Conservation (phyloP, 163 green algal species). For the Scenedesmus sp. region DNA sequence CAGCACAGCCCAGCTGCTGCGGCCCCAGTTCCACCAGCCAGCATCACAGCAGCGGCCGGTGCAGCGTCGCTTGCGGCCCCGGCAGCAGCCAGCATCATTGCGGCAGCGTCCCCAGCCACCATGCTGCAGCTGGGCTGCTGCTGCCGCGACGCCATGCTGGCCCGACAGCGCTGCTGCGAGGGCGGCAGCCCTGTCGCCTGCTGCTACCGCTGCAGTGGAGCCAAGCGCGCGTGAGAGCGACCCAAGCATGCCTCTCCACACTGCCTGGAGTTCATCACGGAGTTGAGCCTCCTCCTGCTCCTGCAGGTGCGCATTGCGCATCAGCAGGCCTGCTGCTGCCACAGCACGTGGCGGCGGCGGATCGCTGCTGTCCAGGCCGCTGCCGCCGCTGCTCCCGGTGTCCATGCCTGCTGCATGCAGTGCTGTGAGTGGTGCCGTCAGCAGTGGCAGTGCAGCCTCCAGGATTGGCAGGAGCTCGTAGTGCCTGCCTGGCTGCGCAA, state of each 20-base stretch:
- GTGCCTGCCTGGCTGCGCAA: conserved; percentile 51
- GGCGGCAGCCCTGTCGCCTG: conserved; percentile 34
- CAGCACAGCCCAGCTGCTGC: conserved; percentile 20
- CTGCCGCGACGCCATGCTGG: background rate
- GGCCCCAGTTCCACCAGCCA: conserved; percentile 12
- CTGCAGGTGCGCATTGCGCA: background rate
- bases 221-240: conserved; percentile 11
- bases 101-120: background rate
- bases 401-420: background rate
- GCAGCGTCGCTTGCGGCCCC: background rate
- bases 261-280: background rate
- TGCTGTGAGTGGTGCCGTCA: conserved; percentile 40
- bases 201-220: conserved; percentile 44
- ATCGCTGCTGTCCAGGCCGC: background rate
- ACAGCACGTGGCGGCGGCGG: background rate
- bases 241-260: conserved; percentile 40
- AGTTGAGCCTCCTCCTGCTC: background rate
- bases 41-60: background rate
- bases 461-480: conserved; percentile 59
- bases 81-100: background rate
- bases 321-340: conserved; percentile 23
- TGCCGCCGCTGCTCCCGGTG: background rate
- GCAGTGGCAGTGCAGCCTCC: conserved; percentile 64
- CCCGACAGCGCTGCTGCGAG: conserved; percentile 11
- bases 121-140: background rate